Evolutionary conservation across 2,329 filamentous ascomycete genomes (phyloP).

Genomic region (Alternaria sp.): DNA sequence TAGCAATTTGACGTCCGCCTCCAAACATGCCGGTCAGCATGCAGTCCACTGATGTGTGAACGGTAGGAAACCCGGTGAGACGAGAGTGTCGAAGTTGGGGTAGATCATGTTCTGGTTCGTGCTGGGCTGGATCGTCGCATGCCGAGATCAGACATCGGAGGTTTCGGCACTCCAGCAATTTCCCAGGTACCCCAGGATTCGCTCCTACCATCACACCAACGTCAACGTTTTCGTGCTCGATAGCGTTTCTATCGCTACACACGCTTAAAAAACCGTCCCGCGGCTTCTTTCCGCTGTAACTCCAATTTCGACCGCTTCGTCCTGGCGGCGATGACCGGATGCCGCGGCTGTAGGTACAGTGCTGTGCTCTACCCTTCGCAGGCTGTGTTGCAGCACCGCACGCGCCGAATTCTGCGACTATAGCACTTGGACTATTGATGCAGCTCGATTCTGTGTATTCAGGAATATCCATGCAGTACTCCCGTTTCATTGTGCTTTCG

Average conservation of each 20-base stretch:
- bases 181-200: conserved; percentile 5
- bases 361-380: not conserved
- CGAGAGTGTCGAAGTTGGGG: conserved; percentile 3
- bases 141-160: conserved; percentile 26
- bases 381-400: not conserved
- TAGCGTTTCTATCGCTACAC: conserved; percentile 5
- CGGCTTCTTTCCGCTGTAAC: not conserved
- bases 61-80: conserved; percentile 9
- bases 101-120: conserved; percentile 17
- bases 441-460: conserved; percentile 9
- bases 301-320: not conserved
- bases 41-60: conserved; percentile 10
- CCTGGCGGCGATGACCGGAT: not conserved
- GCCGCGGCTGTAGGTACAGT: not conserved
- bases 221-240: not conserved
- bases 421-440: conserved; percentile 15
- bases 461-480: conserved; percentile 19
- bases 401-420: conserved; percentile 1
- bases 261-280: not conserved
- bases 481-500: conserved; percentile 30
- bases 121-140: conserved; percentile 21
- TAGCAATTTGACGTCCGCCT: conserved; percentile 21
- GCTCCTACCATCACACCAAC: conserved; percentile 1
- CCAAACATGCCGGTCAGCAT: conserved; percentile 14
- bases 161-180: conserved; percentile 13